These are phyloP conservation scores for Lathyrus sativus DNA, from an alignment of 306 rosid species.

Conservation along the genomic window DNA sequence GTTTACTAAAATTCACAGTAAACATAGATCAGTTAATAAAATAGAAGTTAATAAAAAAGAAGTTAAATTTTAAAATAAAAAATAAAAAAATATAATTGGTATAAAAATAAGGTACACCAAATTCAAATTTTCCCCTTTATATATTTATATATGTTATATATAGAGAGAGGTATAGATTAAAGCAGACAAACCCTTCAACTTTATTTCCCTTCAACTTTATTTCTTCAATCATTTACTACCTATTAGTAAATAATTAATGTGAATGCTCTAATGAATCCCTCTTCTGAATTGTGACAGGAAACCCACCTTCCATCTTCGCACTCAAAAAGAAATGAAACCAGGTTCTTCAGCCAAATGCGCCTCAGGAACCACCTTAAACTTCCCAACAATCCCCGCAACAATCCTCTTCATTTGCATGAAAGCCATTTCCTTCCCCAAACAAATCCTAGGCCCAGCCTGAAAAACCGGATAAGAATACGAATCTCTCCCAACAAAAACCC, in stretches of 20 bases:
- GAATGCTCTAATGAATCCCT: neutral
- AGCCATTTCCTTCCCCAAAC: constrained; percentile 86
- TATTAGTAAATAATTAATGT: neutral
- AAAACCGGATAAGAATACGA: constrained; percentile 58
- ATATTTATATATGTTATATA: too few species aligned
- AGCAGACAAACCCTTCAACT: too few species aligned
- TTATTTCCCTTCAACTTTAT: too few species aligned
- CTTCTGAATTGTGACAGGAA: constrained; percentile 6
- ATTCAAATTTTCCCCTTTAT: too few species aligned
- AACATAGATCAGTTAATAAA: too few species aligned
- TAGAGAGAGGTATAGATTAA: too few species aligned
- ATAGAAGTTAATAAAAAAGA: too few species aligned
- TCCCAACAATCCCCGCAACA: constrained; percentile 50
- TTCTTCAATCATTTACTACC: too few species aligned
- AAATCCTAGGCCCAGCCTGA: constrained; percentile 80
- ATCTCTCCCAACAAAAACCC: constrained; percentile 60
- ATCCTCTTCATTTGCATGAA: constrained; percentile 79
- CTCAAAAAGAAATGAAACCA: constrained; percentile 41
- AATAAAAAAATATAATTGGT: too few species aligned
- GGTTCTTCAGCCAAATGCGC: constrained; percentile 30
- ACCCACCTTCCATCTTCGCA: constrained; percentile 59
- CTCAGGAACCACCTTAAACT: constrained; percentile 49
- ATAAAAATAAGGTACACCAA: too few species aligned
- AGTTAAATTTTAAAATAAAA: too few species aligned
- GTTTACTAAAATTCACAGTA: too few species aligned